Evolutionary conservation across 768 basidiomycete genomes (phyloP).

Genomic region (Ramaria rubella): DNA sequence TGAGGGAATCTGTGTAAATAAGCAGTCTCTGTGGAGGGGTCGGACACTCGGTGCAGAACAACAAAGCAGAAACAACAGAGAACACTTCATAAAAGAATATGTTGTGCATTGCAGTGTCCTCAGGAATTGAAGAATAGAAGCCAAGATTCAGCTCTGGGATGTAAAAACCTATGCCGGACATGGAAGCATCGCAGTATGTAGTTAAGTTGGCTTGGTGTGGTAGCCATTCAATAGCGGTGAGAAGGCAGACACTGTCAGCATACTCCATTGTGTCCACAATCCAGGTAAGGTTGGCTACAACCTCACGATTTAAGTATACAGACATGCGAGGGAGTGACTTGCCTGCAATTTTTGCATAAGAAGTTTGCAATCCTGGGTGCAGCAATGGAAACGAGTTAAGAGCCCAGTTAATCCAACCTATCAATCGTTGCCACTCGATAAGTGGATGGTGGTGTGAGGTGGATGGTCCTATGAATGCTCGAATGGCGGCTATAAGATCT

Average conservation of each 20-base stretch:
- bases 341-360: constrained; percentile 32
- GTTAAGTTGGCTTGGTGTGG: constrained; percentile 12
- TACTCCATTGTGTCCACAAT: constrained; percentile 14
- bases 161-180: constrained; percentile 19
- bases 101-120: background rate
- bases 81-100: constrained; percentile 12
- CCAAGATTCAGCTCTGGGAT: constrained; percentile 7
- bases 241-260: constrained; percentile 18
- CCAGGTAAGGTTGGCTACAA: constrained; percentile 30
- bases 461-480: constrained; percentile 10
- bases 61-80: constrained; percentile 7
- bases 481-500: constrained; percentile 15
- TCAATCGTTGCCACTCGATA: constrained; percentile 23
- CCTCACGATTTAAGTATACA: constrained; percentile 24
- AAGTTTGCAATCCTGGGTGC: constrained; percentile 22
- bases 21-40: constrained; percentile 10
- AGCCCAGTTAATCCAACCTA: constrained; percentile 35
- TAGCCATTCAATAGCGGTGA: constrained; percentile 15
- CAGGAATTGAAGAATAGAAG: constrained; percentile 3
- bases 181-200: constrained; percentile 20
- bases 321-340: constrained; percentile 13
- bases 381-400: constrained; percentile 36
- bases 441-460: constrained; percentile 13
- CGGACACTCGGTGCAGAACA: background rate
- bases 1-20: constrained; percentile 27